phyloP scores from a whole-genome alignment of 257 asterid species.

The Sherardia arvensis region DNA sequence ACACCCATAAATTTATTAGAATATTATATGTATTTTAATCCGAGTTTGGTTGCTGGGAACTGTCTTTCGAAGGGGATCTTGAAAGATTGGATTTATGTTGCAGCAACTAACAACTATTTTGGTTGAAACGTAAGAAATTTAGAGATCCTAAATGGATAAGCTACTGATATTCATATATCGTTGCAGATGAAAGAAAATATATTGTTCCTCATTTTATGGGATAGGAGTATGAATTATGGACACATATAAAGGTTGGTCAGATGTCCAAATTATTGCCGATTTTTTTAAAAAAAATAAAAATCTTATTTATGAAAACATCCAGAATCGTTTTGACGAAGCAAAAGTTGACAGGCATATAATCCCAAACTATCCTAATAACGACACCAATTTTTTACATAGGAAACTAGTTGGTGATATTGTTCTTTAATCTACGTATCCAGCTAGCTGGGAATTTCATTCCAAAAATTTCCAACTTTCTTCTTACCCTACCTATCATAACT shows the following conservation, averaged over 20 bases:
- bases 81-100: neutral
- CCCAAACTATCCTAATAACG: too few species aligned
- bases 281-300: too few species aligned
- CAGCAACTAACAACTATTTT: neutral
- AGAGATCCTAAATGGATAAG: neutral
- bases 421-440: too few species aligned
- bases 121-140: neutral
- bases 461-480: too few species aligned
- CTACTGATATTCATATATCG: neutral
- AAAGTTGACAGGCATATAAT: too few species aligned
- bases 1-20: neutral
- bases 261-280: neutral
- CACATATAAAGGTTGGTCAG: neutral
- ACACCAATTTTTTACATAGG: too few species aligned
- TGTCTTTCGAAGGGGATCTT: neutral
- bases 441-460: too few species aligned
- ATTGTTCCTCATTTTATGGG: neutral
- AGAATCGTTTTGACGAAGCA: too few species aligned
- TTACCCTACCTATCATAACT: too few species aligned
- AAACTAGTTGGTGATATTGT: too few species aligned
- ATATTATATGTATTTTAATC: neutral
- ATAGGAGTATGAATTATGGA: neutral
- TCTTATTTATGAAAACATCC: too few species aligned
- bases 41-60: neutral
- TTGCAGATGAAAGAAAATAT: neutral